Percentiles rank a stretch among this genome's conserved stretches.
phyloP scores from a whole-genome alignment of 345 rosid genomes.

The Pseudoturritis turrita region DNA sequence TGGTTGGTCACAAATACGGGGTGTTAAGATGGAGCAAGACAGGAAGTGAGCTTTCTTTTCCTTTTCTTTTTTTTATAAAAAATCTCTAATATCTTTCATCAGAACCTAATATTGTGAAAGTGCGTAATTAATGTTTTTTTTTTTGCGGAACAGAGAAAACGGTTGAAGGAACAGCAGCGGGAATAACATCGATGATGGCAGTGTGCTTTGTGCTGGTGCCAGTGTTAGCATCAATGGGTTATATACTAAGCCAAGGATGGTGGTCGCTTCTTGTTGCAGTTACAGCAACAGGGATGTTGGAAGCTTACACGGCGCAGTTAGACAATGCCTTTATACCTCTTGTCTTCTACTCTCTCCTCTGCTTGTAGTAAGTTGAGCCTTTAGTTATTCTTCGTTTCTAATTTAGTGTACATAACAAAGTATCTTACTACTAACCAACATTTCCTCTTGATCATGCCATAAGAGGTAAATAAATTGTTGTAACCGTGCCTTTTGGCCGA shows the following conservation, averaged over 20 bases:
- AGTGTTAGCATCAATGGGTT: conserved; percentile 78
- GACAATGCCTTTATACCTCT: conserved; percentile 96
- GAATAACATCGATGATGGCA: conserved; percentile 77
- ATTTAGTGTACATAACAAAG: conserved; percentile 19
- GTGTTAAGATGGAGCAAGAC: conserved; percentile 93
- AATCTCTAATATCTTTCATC: neutral
- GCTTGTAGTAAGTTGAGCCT: conserved; percentile 37
- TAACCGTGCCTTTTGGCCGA: neutral
- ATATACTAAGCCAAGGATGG: conserved; percentile 84
- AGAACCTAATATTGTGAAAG: neutral
- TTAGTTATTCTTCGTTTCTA: neutral
- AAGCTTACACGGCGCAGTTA: conserved; percentile 91
- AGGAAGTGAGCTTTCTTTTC: conserved; percentile 54
- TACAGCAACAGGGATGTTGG: conserved; percentile 74
- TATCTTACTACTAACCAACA: conserved; percentile 10
- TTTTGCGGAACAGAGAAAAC: conserved; percentile 66
- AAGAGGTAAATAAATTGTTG: neutral
- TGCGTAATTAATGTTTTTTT: neutral
- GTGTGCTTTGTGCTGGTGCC: conserved; percentile 81
- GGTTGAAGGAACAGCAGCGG: conserved; percentile 96
- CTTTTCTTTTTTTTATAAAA: neutral
- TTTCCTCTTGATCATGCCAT: neutral
- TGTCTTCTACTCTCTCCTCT: conserved; percentile 90
- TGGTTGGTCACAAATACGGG: conserved; percentile 96
- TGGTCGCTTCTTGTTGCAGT: conserved; percentile 72